These are phyloP conservation scores for Malus hybrid DNA, from an alignment of 331 rosid genomes.

Conservation along the genomic window DNA sequence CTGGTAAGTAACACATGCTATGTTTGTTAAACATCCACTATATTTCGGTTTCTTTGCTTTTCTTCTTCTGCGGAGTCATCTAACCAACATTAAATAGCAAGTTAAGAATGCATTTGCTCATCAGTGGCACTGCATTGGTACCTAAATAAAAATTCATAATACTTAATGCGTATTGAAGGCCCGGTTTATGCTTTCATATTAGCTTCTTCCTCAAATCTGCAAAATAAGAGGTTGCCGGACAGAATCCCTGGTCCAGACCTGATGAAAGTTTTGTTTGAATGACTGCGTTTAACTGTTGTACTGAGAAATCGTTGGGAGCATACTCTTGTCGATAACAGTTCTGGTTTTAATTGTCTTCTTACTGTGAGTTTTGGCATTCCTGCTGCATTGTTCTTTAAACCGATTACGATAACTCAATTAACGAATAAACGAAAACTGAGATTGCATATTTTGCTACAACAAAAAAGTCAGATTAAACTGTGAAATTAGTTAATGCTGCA, in stretches of 20 bases:
- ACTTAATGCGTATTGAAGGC: background rate
- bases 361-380: background rate
- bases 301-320: background rate
- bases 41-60: background rate
- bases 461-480: background rate
- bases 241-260: background rate
- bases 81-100: background rate
- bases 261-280: background rate
- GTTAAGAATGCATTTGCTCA: constrained; percentile 4
- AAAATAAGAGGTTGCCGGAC: background rate
- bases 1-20: constrained; percentile 43
- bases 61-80: background rate
- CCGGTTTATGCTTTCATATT: background rate
- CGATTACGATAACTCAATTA: background rate
- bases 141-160: background rate
- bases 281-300: background rate
- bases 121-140: constrained; percentile 2
- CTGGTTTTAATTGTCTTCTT: no score
- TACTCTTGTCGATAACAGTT: background rate
- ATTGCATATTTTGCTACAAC: background rate
- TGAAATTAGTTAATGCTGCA: background rate
- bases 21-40: background rate
- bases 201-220: background rate
- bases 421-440: background rate
- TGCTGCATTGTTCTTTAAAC: background rate